A percentile compares a stretch with the other conserved stretches of the same genome.
Evolutionary conservation across 805 yeast species (phyloP).

Genomic region (Candida insectalens): DNA sequence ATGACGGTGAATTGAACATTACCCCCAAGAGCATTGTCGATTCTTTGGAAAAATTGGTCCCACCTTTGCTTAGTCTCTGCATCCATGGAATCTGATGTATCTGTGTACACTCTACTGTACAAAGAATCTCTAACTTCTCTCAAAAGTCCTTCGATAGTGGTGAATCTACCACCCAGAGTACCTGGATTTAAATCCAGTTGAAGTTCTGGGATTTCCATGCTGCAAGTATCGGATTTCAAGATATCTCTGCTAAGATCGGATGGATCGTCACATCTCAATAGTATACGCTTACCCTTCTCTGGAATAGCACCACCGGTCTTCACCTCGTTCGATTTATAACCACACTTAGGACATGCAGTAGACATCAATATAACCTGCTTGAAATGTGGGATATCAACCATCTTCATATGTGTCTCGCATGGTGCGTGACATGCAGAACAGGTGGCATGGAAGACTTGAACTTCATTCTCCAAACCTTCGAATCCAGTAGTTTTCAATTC

Average conservation of each 20-base stretch:
- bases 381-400: constrained; percentile 94
- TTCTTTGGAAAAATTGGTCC: constrained; percentile 63
- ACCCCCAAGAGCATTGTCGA: constrained; percentile 77
- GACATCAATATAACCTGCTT: constrained; percentile 96
- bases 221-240: constrained; percentile 89
- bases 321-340: constrained; percentile 94
- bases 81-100: constrained; percentile 89
- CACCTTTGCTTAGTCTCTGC: constrained; percentile 68
- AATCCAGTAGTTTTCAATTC: constrained; percentile 24
- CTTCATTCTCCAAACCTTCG: constrained; percentile 70
- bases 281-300: constrained; percentile 64
- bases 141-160: constrained; percentile 90
- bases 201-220: constrained; percentile 76
- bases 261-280: constrained; percentile 71
- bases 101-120: constrained; percentile 71
- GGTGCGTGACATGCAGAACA: constrained; percentile 82
- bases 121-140: constrained; percentile 86
- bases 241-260: constrained; percentile 94
- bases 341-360: constrained; percentile 86
- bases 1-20: constrained; percentile 70
- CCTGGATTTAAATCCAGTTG: constrained; percentile 89
- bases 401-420: constrained; percentile 93
- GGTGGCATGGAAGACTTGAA: constrained; percentile 84
- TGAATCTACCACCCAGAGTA: constrained; percentile 95
- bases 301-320: constrained; percentile 98